Base-by-base conservation (phyloP, 495 filamentous ascomycete species). In the Aspergillus sclerotiicarbonarius region DNA sequence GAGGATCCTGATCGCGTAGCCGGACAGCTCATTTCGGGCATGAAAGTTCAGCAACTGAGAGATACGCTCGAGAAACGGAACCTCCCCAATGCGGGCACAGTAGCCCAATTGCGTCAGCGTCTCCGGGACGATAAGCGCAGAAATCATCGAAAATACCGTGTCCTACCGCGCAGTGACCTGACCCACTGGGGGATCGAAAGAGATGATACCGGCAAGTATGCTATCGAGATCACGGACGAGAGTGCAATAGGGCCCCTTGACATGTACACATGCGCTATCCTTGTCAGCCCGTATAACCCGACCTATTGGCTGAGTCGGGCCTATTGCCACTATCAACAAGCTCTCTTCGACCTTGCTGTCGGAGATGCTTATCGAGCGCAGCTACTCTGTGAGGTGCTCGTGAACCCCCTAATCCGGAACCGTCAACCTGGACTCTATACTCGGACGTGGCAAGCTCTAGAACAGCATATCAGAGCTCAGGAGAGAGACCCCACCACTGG, bases 301-400 rank as follows among this genome's bases (percentile, higher is more conserved):
- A 75, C 86, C 29, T 78, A 85, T 37, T 91, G 90, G 69, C 67
- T 91, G 49, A 76, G 83, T 54, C 82, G 90, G 16, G 86, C 90
- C n/a, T 76, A 82, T 31, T 81, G 83, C 16, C 84, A 93, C 68
- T 77, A 85, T 41, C 71, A 84, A 47, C 83, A 91, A 19, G 87
- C 80, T 29, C 92, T 90, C 67, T 92, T 88, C 9, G 92, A 96
- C 63, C 80, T 96, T 12, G 90, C 89, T 8, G 83, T 87, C 33
- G 89, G 89, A 25, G 92, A 94, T 67, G 88, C 89, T 12, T 94
- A 96, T 69, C 85, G 88, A 53, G 89, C 90, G 7, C 79, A 92
- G 4, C 78, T 95, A 30, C 79, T 96, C 4, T 70, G 65, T 33
- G 67, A 76, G 20, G 60, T 70, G 6, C 49, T 76, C 8, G 21